Conservation (phyloP, 352 stramenopile species). For the Pythium sukuiense region DNA sequence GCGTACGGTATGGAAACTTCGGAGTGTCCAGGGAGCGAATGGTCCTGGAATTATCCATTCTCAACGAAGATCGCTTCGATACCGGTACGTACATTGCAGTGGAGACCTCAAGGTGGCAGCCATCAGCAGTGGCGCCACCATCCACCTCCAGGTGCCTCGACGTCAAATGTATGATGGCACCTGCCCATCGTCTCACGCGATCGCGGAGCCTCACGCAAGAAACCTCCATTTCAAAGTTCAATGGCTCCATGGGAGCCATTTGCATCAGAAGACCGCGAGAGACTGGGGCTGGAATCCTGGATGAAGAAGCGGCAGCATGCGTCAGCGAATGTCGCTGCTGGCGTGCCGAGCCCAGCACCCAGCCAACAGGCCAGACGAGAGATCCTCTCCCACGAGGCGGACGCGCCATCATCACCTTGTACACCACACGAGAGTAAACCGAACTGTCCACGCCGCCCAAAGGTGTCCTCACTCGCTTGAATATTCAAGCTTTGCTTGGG, state of each 20-base stretch:
- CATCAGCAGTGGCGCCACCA: background rate
- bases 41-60: background rate
- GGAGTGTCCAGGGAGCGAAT: background rate
- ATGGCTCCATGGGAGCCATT: too few species aligned
- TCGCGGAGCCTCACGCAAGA: background rate
- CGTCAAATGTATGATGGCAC: background rate
- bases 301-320: background rate
- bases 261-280: background rate
- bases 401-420: background rate
- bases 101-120: background rate
- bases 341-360: conserved; percentile 2
- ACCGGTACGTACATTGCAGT: background rate
- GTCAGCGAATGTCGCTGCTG: conserved; percentile 10
- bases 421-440: background rate
- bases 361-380: background rate
- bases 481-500: background rate
- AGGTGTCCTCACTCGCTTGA: background rate
- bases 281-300: too few species aligned
- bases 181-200: background rate
- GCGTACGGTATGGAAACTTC: too few species aligned
- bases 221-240: background rate
- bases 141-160: background rate
- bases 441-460: background rate
- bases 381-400: too few species aligned
- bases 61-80: background rate